A percentile compares a stretch with the other conserved stretches of the same genome.
phyloP scores from a whole-genome alignment of 73 alveolate genomes.

The Paramecium bursaria region DNA sequence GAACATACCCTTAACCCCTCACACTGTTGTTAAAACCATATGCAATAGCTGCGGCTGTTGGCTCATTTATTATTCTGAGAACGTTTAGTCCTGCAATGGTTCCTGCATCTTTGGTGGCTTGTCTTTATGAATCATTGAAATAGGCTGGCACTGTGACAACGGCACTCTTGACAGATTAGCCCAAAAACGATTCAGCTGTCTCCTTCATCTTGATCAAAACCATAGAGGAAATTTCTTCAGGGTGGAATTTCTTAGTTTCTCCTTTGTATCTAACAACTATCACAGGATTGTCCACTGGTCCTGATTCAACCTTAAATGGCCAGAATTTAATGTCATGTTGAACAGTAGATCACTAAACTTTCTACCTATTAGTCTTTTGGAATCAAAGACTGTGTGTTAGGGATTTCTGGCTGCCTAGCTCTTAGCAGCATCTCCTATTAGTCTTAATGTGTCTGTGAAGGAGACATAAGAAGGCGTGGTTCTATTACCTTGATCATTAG shows the following conservation, averaged over 20 bases:
- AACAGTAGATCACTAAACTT: conserved; percentile 70
- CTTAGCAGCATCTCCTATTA: conserved; percentile 94
- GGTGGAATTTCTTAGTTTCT: conserved; percentile 75
- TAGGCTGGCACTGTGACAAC: conserved; percentile 96
- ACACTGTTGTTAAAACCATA: conserved; percentile 66
- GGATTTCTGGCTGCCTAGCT: conserved; percentile 84
- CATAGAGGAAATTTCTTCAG: conserved; percentile 92
- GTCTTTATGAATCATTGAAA: conserved; percentile 93
- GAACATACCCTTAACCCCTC: conserved; percentile 44
- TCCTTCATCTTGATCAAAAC: conserved; percentile 82
- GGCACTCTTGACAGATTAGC: conserved; percentile 83
- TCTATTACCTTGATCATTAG: conserved; percentile 78
- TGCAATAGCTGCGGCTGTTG: conserved; percentile 85
- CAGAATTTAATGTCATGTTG: conserved; percentile 82
- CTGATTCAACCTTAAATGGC: conserved; percentile 75
- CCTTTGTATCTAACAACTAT: conserved; percentile 72
- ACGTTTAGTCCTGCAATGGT: conserved; percentile 71
- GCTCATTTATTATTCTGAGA: conserved; percentile 76
- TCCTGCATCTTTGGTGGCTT: conserved; percentile 99
- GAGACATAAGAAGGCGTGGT: conserved; percentile 59
- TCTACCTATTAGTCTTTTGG: conserved; percentile 80
- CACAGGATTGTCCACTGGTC: conserved; percentile 77
- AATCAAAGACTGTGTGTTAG: conserved; percentile 77
- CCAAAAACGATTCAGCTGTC: conserved; percentile 82
- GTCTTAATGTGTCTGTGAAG: conserved; percentile 75